Evolutionary conservation across 129 eudicot species (phyloP).

Genomic region (Smallanthus sonchifolius): DNA sequence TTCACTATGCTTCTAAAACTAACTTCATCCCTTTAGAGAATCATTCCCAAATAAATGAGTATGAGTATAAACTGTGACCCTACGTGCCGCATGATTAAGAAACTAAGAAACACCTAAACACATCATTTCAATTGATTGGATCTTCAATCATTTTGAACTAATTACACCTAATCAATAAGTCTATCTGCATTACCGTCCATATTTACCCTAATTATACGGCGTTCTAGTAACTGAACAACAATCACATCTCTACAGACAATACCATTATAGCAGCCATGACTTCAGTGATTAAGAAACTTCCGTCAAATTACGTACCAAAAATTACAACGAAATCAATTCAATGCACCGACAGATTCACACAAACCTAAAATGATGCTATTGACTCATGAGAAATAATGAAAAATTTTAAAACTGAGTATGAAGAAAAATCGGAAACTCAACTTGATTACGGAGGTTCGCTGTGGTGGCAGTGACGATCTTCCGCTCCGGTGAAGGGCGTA

Average conservation of each 20-base stretch:
- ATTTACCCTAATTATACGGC: not conserved
- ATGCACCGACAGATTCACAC: not conserved
- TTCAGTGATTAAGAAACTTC: not conserved
- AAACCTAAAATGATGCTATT: not conserved
- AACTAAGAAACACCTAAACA: not conserved
- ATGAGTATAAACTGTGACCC: not conserved
- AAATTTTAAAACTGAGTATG: not conserved
- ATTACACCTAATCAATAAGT: not conserved
- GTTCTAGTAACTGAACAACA: slow-evolving; percentile 2
- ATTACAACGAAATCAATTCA: not conserved
- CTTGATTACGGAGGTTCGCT: slow-evolving; percentile 6
- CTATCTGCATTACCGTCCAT: slow-evolving; percentile 5
- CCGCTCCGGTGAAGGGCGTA: not conserved
- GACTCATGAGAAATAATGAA: not conserved
- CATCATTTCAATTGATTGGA: not conserved
- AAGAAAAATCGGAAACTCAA: slow-evolving; percentile 20
- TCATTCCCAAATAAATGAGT: not conserved
- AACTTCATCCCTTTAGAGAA: not conserved
- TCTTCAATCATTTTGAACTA: slow-evolving; percentile 1
- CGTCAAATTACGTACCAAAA: not conserved
- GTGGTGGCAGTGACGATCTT: not conserved
- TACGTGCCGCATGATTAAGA: not conserved
- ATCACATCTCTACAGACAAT: slow-evolving; percentile 6
- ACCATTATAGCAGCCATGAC: not conserved
- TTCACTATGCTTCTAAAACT: not conserved